These are phyloP conservation scores for Steccherinum ochraceum DNA, from an alignment of 768 basidiomycete species.

Conservation along the genomic window DNA sequence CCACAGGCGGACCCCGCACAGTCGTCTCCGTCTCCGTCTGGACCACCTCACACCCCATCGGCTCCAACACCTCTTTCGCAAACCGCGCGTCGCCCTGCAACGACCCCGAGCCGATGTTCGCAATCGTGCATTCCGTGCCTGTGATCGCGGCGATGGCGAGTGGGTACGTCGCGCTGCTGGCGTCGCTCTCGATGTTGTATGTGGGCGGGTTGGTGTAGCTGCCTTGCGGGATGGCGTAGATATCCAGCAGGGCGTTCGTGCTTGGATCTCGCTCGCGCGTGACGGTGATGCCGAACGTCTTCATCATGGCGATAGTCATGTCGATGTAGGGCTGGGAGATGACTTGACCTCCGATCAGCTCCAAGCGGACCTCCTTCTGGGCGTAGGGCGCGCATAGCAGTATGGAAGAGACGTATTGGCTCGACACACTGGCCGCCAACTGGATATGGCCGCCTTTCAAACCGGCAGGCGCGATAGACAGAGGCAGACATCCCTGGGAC, in stretches of 20 bases:
- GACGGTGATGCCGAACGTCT: slow-evolving; percentile 79
- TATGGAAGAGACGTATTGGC: slow-evolving; percentile 97
- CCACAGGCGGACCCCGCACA: slow-evolving; percentile 82
- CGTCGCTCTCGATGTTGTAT: slow-evolving; percentile 94
- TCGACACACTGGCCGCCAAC: slow-evolving; percentile 91
- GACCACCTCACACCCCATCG: slow-evolving; percentile 89
- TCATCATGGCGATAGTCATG: slow-evolving; percentile 99
- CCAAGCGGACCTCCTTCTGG: slow-evolving; percentile 70
- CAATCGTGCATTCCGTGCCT: slow-evolving; percentile 91
- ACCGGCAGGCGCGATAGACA: slow-evolving; percentile 78
- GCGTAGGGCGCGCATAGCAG: slow-evolving; percentile 97
- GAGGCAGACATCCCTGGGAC: slow-evolving; percentile 78
- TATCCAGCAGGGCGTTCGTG: slow-evolving; percentile 60
- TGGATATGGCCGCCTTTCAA: slow-evolving; percentile 77
- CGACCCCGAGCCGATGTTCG: slow-evolving; percentile 84
- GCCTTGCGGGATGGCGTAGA: slow-evolving; percentile 83
- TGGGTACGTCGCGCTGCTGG: slow-evolving; percentile 93
- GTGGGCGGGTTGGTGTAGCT: slow-evolving; percentile 69
- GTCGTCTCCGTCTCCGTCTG: slow-evolving; percentile 89
- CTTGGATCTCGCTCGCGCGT: slow-evolving; percentile 52
- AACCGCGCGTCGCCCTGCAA: slow-evolving; percentile 98
- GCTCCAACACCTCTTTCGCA: slow-evolving; percentile 86
- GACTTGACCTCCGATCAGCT: slow-evolving; percentile 89
- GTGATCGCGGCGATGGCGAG: slow-evolving; percentile 96
- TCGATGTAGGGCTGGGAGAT: slow-evolving; percentile 99